Base-by-base conservation (phyloP, 805 yeast species). In the Debaryomyces hansenii region DNA sequence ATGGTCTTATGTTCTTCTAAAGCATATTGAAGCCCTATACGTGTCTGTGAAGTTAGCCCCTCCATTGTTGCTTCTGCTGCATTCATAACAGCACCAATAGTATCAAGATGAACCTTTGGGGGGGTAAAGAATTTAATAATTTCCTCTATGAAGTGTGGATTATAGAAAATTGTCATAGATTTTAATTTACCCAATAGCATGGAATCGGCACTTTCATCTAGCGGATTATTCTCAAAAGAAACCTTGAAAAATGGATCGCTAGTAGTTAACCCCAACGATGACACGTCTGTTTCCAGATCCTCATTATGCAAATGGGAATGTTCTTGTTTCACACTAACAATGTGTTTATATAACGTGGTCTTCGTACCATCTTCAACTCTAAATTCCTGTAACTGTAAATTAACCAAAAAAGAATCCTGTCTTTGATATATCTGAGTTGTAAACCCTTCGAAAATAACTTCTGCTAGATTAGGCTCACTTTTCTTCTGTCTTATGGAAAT, bases 41-140 rank as follows among this genome's bases (percentile, higher is more conserved):
- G 75, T 0, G 98, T 94, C 61, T 90, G 96, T 20, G 84, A 75
- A 0, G 97, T 84, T 51, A 94, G 73, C 1, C 95, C 97, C 58
- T 90, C 97, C 47, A 94, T 86, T 0, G 97, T 91, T 0, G 91
- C 88, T 51, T 91, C 96, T 0, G 99, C 99, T 1, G 97, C 98
- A 63, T 82, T 85, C 81, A 94, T 81, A 20, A 95, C 80, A 8
- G 94, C 94, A 32, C 90, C 92, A 18, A 94, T 82, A 0, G 97
- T 90, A 58, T 91, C 96, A 46, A 84, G 73, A 56, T 91, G 96
- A 21, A 82, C 82, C 48, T 82, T 83, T 16, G 97, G 96, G 1
- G 97, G 96, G 40, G 79, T 83, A 73, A 94, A 94, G 58, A 95
- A 92, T 47, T 64, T 68, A 12, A 79, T 75, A 41, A 94, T 74